Conservation (phyloP, 78 protist species). For the Tieghemostelium lacteum region DNA sequence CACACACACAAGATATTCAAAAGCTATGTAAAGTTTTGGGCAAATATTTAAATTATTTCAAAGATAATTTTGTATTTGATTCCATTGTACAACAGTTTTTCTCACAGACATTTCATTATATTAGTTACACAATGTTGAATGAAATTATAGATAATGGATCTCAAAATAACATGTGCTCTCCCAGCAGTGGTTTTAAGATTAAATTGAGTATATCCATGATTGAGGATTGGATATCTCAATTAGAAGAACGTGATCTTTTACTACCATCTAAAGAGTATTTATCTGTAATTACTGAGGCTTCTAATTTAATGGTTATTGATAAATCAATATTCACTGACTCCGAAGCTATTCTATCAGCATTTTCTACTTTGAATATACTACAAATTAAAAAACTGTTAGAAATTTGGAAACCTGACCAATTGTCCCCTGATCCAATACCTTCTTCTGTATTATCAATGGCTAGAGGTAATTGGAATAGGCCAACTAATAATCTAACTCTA, state of each 20-base stretch:
- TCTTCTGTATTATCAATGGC: slow-evolving; percentile 26
- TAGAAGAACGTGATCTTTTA: slow-evolving; percentile 47
- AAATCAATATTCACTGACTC: slow-evolving; percentile 67
- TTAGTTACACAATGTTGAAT: slow-evolving; percentile 26
- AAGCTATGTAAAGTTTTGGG: slow-evolving; percentile 49
- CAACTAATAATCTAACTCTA: neutral
- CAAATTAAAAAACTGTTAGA: slow-evolving; percentile 54
- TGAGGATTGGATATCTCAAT: slow-evolving; percentile 58
- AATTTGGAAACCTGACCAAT: slow-evolving; percentile 74
- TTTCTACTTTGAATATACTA: slow-evolving; percentile 36
- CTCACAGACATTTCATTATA: slow-evolving; percentile 54
- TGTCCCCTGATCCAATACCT: slow-evolving; percentile 74
- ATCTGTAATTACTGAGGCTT: slow-evolving; percentile 34
- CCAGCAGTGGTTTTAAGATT: slow-evolving; percentile 54
- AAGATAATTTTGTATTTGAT: slow-evolving; percentile 43
- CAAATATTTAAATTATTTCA: slow-evolving; percentile 28
- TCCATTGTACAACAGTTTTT: slow-evolving; percentile 67
- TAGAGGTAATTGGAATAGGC: slow-evolving; percentile 19
- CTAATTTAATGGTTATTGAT: slow-evolving; percentile 70
- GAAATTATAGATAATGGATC: slow-evolving; percentile 8
- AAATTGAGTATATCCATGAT: slow-evolving; percentile 37
- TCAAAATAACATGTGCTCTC: slow-evolving; percentile 3
- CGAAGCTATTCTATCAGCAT: slow-evolving; percentile 45
- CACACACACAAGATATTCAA: slow-evolving; percentile 21
- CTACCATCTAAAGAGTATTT: slow-evolving; percentile 4